Base-by-base conservation (phyloP, 768 basidiomycete species). In the Mycena crocata region DNA sequence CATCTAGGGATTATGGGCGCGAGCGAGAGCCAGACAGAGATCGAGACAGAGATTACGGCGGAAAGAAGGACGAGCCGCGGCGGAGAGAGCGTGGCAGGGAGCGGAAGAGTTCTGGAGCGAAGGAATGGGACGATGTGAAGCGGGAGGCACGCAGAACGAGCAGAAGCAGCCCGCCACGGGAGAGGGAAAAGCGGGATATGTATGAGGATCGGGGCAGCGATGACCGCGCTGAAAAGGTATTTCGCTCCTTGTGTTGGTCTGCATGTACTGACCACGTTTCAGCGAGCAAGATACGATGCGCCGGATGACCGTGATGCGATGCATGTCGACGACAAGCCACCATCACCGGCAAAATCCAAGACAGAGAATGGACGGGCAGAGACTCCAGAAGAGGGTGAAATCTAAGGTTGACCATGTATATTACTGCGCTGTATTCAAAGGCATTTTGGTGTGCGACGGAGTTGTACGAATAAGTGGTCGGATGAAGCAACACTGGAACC, bases 301-400 rank as follows among this genome's bases (percentile, higher is more conserved):
- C 84, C 84, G 26, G 45, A 35, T 17, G 12, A 57, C 15, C 15
- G 15, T 7, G 76, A 71, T 44, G 76, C 82, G 51, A 82, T 83
- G 76, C 84, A 85, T 17, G 74, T 80, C 24, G 85, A 81, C 68
- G 83, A 83, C 46, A 84, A 80, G 66, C 70, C 73, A 45, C 78
- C 73, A 30, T 79, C 80, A 15, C 72, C 79, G 40, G 75, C 75
- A 62, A 60, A 63, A 28, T 15, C 56, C 8, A 64, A 42, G 62
- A 6, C 54, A 32, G 61, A 59, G 24, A 70, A 66, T 12, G 79
- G 79, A 17, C 84, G 92, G 51, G 92, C 83, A 40, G 93, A 94
- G 75, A 93, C 90, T 46, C 94, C 93, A 3, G 94, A 95, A 80
- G 93, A 95, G 76, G 93, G 93, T 28, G 93, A 95, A 76, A 95